A percentile compares a stretch with the other conserved stretches of the same genome.
Evolutionary conservation across 108 stramenopile genomes (phyloP).

Genomic region (Skeletonema menzelii): DNA sequence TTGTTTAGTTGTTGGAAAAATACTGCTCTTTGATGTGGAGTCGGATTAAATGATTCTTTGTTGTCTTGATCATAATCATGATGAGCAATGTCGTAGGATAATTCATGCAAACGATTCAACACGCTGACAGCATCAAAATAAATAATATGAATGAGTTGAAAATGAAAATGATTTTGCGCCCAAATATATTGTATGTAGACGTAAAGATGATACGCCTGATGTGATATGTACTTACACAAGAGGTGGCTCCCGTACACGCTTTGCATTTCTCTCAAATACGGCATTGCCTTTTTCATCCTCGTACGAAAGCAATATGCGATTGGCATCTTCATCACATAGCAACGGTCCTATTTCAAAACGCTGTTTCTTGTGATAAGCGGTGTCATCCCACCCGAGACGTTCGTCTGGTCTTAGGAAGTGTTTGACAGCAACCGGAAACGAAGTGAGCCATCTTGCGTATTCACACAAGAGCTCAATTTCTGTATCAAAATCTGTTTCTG

Average conservation of each 20-base stretch:
- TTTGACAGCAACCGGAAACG: constrained; percentile 42
- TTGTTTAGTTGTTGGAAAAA: constrained; percentile 42
- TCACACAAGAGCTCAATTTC: constrained; percentile 28
- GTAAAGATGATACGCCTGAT: too few species aligned
- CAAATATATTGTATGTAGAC: too few species aligned
- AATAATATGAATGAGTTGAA: background rate
- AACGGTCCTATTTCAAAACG: constrained; percentile 35
- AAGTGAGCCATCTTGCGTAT: constrained; percentile 36
- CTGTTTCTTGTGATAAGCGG: constrained; percentile 8
- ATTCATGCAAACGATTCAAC: constrained; percentile 40
- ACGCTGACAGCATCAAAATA: background rate
- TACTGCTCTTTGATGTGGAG: constrained; percentile 14
- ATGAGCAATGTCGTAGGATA: constrained; percentile 38
- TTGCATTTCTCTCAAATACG: constrained; percentile 15
- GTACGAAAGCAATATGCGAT: constrained; percentile 12
- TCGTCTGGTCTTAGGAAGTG: constrained; percentile 28
- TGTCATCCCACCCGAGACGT: constrained; percentile 29
- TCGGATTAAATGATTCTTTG: background rate
- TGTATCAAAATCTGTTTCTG: background rate
- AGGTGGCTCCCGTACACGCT: constrained; percentile 34
- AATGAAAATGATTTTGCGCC: background rate
- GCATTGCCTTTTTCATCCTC: constrained; percentile 35
- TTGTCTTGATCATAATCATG: background rate
- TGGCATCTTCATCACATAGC: constrained; percentile 33
- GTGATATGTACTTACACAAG: constrained; percentile 14